A percentile compares a stretch with the other conserved stretches of the same genome.
phyloP scores from a whole-genome alignment of 1,284 basidiomycete genomes.

The Ustilago shanxiensis region DNA sequence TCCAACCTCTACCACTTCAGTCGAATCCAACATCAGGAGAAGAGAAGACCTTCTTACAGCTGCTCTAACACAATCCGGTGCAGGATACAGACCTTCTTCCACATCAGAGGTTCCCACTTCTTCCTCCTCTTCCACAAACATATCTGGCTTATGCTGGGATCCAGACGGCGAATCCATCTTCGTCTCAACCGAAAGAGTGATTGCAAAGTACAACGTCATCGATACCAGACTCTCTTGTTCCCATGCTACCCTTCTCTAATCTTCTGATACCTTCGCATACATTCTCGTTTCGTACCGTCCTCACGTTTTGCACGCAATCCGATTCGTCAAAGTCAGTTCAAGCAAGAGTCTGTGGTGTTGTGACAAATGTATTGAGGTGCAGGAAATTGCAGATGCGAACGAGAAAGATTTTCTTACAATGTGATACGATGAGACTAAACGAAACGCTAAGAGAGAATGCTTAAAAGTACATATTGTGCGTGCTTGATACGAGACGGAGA shows the following conservation, averaged over 20 bases:
- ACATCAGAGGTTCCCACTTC: slow-evolving; percentile 3
- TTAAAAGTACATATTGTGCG: slow-evolving; percentile 29
- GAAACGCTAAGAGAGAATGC: slow-evolving; percentile 10
- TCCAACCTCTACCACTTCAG: slow-evolving; percentile 13
- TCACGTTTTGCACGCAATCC: not conserved
- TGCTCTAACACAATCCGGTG: slow-evolving; percentile 1
- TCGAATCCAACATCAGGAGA: not conserved
- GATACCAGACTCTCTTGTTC: slow-evolving; percentile 21
- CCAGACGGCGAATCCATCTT: slow-evolving; percentile 49
- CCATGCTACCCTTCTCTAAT: slow-evolving; percentile 18
- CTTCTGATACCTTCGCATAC: not conserved
- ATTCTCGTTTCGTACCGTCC: not conserved
- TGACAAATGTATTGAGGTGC: slow-evolving; percentile 3
- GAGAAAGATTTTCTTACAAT: not conserved
- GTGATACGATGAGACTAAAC: not conserved
- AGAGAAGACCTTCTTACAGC: slow-evolving; percentile 13
- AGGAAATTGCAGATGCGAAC: not conserved
- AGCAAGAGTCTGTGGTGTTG: not conserved
- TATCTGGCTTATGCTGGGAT: slow-evolving; percentile 59
- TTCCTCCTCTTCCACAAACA: slow-evolving; percentile 21
- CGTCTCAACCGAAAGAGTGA: slow-evolving; percentile 40
- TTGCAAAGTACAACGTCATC: slow-evolving; percentile 42
- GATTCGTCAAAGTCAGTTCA: not conserved
- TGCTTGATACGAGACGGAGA: slow-evolving; percentile 1
- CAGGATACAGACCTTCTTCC: not conserved